Percentiles rank a stretch among this genome's conserved stretches.
Conservation (phyloP, 2,329 filamentous ascomycete species). For the Xylariaceae sp. region DNA sequence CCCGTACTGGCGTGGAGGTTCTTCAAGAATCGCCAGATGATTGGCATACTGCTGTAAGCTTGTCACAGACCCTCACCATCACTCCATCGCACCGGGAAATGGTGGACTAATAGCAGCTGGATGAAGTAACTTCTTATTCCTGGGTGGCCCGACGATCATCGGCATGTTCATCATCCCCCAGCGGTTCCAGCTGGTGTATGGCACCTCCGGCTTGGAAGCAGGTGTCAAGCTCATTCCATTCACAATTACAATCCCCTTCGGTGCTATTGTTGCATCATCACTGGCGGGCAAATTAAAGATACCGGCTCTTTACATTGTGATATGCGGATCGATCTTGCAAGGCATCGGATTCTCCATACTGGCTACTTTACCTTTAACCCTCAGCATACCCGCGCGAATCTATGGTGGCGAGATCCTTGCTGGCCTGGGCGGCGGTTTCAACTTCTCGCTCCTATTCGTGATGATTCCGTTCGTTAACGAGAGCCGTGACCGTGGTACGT, state of each 20-base stretch:
- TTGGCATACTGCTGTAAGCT: slow-evolving; percentile 18
- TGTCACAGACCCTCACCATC: too few species aligned
- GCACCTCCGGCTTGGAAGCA: slow-evolving; percentile 14
- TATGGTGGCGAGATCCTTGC: slow-evolving; percentile 16
- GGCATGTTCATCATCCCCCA: slow-evolving; percentile 17
- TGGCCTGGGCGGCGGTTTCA: slow-evolving; percentile 15
- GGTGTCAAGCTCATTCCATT: slow-evolving; percentile 20
- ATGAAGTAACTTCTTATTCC: slow-evolving; percentile 13
- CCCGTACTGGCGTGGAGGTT: slow-evolving; percentile 21
- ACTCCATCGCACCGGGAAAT: background rate
- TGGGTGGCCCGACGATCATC: slow-evolving; percentile 11
- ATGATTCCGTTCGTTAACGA: slow-evolving; percentile 14
- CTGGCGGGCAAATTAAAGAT: slow-evolving; percentile 9
- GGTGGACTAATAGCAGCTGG: background rate
- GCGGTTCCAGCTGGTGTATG: slow-evolving; percentile 19
- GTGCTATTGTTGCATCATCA: slow-evolving; percentile 8
- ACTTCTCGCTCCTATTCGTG: slow-evolving; percentile 13
- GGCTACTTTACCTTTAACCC: slow-evolving; percentile 7
- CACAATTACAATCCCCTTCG: slow-evolving; percentile 9
- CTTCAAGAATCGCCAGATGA: slow-evolving; percentile 16
- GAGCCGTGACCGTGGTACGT: slow-evolving; percentile 17
- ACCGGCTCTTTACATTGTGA: slow-evolving; percentile 11
- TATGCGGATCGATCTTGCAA: slow-evolving; percentile 12
- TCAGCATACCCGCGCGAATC: slow-evolving; percentile 6
- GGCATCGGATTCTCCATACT: slow-evolving; percentile 14